Evolutionary conservation across 148 eudicot species (phyloP).

Genomic region (Limonium bicolor): DNA sequence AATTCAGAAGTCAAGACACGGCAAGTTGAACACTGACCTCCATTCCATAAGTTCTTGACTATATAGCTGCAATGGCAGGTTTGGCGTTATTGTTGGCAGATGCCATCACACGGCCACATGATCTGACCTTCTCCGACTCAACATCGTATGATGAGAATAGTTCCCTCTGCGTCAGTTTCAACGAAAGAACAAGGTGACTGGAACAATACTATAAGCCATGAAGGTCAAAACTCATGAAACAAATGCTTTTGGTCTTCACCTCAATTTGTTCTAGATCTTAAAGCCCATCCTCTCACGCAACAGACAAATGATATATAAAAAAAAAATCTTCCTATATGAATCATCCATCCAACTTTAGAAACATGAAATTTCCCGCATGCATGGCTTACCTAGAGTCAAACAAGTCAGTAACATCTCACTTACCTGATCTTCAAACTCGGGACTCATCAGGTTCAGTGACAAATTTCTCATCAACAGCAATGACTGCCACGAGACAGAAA

Average conservation of each 20-base stretch:
- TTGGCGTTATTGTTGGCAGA: slow-evolving; percentile 13
- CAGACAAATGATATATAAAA: neutral
- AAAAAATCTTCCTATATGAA: neutral
- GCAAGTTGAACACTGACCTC: neutral
- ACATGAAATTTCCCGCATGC: neutral
- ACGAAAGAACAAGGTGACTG: too few species aligned
- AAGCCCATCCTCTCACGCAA: neutral
- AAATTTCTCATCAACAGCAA: slow-evolving; percentile 66
- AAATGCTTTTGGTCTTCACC: neutral
- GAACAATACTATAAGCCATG: neutral
- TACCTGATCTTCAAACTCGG: slow-evolving; percentile 75
- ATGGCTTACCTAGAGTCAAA: too few species aligned
- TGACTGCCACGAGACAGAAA: slow-evolving; percentile 21
- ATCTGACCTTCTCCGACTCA: slow-evolving; percentile 18
- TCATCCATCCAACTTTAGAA: neutral
- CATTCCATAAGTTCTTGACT: neutral
- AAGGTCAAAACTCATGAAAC: neutral
- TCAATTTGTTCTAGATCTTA: neutral
- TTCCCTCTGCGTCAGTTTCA: slow-evolving; percentile 15
- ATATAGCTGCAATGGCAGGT: slow-evolving; percentile 19
- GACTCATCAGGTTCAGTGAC: slow-evolving; percentile 51
- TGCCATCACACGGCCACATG: slow-evolving; percentile 12
- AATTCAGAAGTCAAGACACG: neutral
- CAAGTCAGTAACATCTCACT: too few species aligned
- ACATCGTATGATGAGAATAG: slow-evolving; percentile 20